Base-by-base conservation (phyloP, 192 early-diverging fungal species). In the Phlyctochytrium arcticum region DNA sequence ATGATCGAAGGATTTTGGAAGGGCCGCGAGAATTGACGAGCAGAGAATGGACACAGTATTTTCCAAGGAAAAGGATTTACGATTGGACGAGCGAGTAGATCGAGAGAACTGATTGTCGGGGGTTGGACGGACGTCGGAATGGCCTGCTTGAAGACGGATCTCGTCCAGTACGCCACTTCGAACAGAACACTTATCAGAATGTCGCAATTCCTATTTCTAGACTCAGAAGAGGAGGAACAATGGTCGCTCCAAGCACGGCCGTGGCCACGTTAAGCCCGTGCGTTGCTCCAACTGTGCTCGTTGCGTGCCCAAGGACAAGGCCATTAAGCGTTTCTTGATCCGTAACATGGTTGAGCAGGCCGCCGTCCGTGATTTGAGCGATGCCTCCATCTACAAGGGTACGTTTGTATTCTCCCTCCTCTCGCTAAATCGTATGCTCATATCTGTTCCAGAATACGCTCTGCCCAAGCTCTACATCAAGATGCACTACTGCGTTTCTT, bases 401-500 rank as follows among this genome's bases (percentile, higher is more conserved):
- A 78, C 29, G 50, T 53, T 17, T 15, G 29, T 53, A 30, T 53
- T 15, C n/a, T 53, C 50, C 39, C 21, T 44, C 39, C 15, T 2
- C 39, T 44, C 21, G 21, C 39, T 44, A 12, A n/a, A 44, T 44
- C 39, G 12, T 19, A 44, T 44, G 3, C 29, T 5, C 17, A 53
- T 30, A 53, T 53, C n/a, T 19, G 50, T 34, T 66, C 27, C 48
- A 77, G 83, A 90, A 79, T 96, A 96, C 81, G 88, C 88, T 62
- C 89, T 97, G 70, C 96, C 96, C 81, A 99, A 98, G 85, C 82
- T 98, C 74, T 99, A 99, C 89, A 86, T 95, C 83, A 96, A 99
- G 90, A 85, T 85, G 77, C 93, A 93, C 79, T 90, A 95, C 90
- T 99, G 96, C 75, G 80, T 92, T 34, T 89, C 88, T 51, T 92